Percentiles rank a stretch among this genome's conserved stretches.
Conservation (phyloP, 345 rosid species). For the Erysimum cheiranthoides region DNA sequence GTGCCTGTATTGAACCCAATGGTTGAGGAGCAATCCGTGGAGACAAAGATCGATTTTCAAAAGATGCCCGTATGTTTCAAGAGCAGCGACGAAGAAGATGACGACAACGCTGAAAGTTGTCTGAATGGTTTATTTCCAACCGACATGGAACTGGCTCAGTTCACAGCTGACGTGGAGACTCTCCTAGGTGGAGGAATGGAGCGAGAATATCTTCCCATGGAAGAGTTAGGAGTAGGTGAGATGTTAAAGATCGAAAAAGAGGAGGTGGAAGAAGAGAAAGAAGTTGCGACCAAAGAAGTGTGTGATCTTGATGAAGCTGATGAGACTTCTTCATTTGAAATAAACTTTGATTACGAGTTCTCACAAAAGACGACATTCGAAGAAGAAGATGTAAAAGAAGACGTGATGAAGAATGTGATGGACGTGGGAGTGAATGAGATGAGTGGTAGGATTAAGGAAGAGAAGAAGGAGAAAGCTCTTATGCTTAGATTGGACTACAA, state of each 20-base stretch:
- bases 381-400: conserved; percentile 42
- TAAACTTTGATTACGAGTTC: conserved; percentile 65
- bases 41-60: conserved; percentile 27
- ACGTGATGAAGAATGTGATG: conserved; percentile 46
- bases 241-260: conserved; percentile 59
- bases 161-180: conserved; percentile 87
- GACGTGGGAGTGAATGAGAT: conserved; percentile 31
- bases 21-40: conserved; percentile 51
- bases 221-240: conserved; percentile 62
- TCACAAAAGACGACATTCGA: conserved; percentile 48
- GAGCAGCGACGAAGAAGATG: conserved; percentile 25
- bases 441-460: conserved; percentile 43
- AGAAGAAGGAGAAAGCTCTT: conserved; percentile 50
- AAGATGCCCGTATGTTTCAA: conserved; percentile 23
- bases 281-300: conserved; percentile 13
- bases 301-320: conserved; percentile 49
- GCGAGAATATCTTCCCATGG: conserved; percentile 64
- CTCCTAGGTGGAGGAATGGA: conserved; percentile 80
- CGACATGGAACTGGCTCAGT: conserved; percentile 83
- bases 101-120: conserved; percentile 42
- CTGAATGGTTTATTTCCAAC: conserved; percentile 67
- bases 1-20: conserved; percentile 73
- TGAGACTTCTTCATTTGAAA: conserved; percentile 58
- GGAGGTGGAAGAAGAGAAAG: conserved; percentile 23
- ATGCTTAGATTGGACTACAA: conserved; percentile 71